Percentiles rank a stretch among this genome's conserved stretches.
These are phyloP conservation scores for Lachnellula occidentalis DNA, from an alignment of 2,329 filamentous ascomycete genomes.

Conservation along the genomic window DNA sequence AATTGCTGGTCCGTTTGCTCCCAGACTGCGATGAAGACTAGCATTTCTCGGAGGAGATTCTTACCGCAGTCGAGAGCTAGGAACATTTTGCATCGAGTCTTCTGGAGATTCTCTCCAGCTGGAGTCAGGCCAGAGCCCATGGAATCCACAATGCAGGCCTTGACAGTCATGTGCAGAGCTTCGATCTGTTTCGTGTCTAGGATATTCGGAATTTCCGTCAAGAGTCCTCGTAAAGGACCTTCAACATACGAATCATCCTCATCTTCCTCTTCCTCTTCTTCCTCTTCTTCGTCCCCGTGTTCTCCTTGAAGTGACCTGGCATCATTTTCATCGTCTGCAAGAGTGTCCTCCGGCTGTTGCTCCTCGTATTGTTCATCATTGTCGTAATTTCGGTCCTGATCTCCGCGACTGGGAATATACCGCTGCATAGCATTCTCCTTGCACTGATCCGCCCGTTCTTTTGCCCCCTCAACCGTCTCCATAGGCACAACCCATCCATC, in stretches of 20 bases:
- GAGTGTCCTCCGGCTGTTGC: conserved; percentile 29
- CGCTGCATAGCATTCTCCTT: conserved; percentile 54
- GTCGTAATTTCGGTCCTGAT: conserved; percentile 38
- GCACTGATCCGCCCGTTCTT: conserved; percentile 51
- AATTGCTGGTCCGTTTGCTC: conserved; percentile 89
- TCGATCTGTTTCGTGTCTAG: conserved; percentile 93
- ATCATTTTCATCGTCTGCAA: conserved; percentile 44
- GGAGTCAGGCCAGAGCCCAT: conserved; percentile 62
- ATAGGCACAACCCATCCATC: conserved; percentile 54
- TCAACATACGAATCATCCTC: conserved; percentile 77
- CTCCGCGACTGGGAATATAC: conserved; percentile 28
- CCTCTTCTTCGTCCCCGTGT: conserved; percentile 47
- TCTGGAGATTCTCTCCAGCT: conserved; percentile 77
- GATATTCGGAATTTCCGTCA: conserved; percentile 93
- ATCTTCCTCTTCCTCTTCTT: conserved; percentile 63
- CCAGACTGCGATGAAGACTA: conserved; percentile 97
- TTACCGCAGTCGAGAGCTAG: conserved; percentile 85
- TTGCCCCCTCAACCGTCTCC: conserved; percentile 55
- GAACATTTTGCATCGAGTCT: conserved; percentile 83
- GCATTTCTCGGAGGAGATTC: conserved; percentile 80
- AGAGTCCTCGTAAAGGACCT: conserved; percentile 72
- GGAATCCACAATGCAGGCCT: conserved; percentile 87
- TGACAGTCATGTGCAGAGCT: conserved; percentile 93
- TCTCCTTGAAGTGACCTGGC: conserved; percentile 35
- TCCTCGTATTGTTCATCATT: conserved; percentile 47